Conservation (phyloP, 2,329 filamentous ascomycete genomes). For the Rutstroemia sp. region DNA sequence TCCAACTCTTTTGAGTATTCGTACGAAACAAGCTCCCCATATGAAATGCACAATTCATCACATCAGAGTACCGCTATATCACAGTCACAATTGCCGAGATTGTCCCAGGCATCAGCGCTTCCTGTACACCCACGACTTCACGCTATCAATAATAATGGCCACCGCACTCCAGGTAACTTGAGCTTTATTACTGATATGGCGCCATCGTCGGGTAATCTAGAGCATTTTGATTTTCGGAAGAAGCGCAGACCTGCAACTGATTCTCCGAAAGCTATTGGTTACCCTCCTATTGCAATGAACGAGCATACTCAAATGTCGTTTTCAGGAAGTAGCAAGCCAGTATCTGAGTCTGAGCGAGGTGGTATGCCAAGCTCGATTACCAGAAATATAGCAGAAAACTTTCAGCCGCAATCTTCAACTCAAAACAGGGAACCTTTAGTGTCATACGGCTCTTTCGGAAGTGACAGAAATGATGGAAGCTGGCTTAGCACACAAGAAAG, state of each 20-base stretch:
- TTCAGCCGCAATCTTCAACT: not conserved
- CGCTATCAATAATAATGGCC: not conserved
- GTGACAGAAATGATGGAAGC: not conserved
- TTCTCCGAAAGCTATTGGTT: not conserved
- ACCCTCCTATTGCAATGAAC: not conserved
- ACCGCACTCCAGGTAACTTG: constrained; percentile 9
- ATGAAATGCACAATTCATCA: not conserved
- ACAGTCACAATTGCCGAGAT: not conserved
- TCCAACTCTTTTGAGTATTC: not conserved
- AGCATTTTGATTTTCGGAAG: constrained; percentile 25
- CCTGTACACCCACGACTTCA: not conserved
- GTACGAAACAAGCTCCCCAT: not conserved
- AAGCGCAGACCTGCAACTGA: constrained; percentile 10
- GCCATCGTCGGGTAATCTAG: constrained; percentile 25
- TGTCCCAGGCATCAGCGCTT: not conserved
- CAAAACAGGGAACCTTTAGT: not conserved
- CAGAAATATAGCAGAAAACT: not conserved
- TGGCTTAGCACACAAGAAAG: constrained; percentile 8
- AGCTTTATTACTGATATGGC: constrained; percentile 26
- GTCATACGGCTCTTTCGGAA: not conserved
- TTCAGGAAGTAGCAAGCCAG: not conserved
- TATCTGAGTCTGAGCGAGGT: not conserved
- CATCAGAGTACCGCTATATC: not conserved
- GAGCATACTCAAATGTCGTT: not conserved
- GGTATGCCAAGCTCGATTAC: not conserved